Conservation (phyloP, 2,329 filamentous ascomycete genomes). For the Colletotrichum liriopes region DNA sequence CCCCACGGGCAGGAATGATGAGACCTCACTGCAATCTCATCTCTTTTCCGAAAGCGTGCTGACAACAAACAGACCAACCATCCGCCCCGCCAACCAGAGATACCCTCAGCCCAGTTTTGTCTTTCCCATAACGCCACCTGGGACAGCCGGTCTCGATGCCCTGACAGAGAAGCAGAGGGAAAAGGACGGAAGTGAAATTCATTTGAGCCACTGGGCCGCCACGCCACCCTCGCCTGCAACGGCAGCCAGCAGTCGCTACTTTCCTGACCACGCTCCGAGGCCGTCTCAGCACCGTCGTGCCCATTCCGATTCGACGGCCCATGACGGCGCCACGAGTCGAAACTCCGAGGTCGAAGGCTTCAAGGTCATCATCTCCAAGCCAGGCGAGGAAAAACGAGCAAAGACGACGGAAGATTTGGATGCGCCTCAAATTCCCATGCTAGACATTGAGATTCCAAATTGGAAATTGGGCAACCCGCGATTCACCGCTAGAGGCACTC, state of each 20-base stretch:
- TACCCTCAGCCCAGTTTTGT: slow-evolving; percentile 74
- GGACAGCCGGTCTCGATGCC: slow-evolving; percentile 70
- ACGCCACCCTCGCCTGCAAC: slow-evolving; percentile 51
- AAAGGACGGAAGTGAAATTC: slow-evolving; percentile 48
- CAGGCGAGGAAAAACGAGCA: slow-evolving; percentile 71
- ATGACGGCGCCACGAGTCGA: slow-evolving; percentile 69
- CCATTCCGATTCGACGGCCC: slow-evolving; percentile 83
- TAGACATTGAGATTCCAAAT: slow-evolving; percentile 85
- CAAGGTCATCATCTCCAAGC: slow-evolving; percentile 85
- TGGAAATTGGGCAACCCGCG: slow-evolving; percentile 87
- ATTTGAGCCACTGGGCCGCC: slow-evolving; percentile 61
- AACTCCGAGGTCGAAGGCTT: slow-evolving; percentile 78
- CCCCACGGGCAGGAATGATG: slow-evolving; percentile 31
- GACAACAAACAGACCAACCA: slow-evolving; percentile 65
- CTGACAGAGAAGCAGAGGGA: slow-evolving; percentile 52
- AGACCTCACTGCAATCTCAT: slow-evolving; percentile 33
- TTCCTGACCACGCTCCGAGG: slow-evolving; percentile 48
- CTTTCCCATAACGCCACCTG: slow-evolving; percentile 74
- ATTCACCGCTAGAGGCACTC: slow-evolving; percentile 83
- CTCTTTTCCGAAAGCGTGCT: slow-evolving; percentile 40
- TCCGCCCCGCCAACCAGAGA: slow-evolving; percentile 74
- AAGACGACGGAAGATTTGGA: slow-evolving; percentile 74
- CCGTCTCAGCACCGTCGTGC: slow-evolving; percentile 70
- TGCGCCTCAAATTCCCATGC: slow-evolving; percentile 63
- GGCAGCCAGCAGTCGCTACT: slow-evolving; percentile 51